Conservation (phyloP, 2,329 filamentous ascomycete genomes). For the Cordyceps fumosorosea region DNA sequence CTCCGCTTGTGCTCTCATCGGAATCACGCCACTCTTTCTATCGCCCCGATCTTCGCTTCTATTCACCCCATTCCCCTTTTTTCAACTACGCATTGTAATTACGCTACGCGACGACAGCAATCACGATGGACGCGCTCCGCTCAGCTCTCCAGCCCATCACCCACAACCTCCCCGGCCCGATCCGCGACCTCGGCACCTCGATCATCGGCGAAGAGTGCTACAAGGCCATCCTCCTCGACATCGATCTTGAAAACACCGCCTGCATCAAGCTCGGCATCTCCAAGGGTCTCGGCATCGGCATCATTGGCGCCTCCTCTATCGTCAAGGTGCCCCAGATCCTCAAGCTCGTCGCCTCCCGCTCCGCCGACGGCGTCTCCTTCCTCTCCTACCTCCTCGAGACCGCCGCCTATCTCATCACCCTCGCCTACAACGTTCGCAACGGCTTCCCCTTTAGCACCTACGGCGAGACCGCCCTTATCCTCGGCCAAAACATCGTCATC, state of each 20-base stretch:
- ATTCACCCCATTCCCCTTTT: background rate
- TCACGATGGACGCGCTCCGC: slow-evolving; percentile 54
- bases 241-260: slow-evolving; percentile 67
- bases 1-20: background rate
- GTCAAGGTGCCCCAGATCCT: slow-evolving; percentile 97
- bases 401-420: slow-evolving; percentile 74
- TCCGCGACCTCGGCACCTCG: slow-evolving; percentile 67
- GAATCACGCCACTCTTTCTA: slow-evolving; percentile 10
- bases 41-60: background rate
- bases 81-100: background rate
- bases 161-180: slow-evolving; percentile 63
- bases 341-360: slow-evolving; percentile 78
- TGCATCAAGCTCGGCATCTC: slow-evolving; percentile 88
- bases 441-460: slow-evolving; percentile 94
- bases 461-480: slow-evolving; percentile 88
- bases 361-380: slow-evolving; percentile 79
- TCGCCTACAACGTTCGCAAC: slow-evolving; percentile 88
- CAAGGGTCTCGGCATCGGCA: slow-evolving; percentile 88
- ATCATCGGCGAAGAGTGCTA: slow-evolving; percentile 84
- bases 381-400: slow-evolving; percentile 92
- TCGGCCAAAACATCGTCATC: slow-evolving; percentile 88
- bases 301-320: slow-evolving; percentile 81
- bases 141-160: slow-evolving; percentile 62
- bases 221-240: slow-evolving; percentile 73
- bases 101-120: background rate